Base-by-base conservation (phyloP, 768 basidiomycete genomes). In the Baorangia bicolor region DNA sequence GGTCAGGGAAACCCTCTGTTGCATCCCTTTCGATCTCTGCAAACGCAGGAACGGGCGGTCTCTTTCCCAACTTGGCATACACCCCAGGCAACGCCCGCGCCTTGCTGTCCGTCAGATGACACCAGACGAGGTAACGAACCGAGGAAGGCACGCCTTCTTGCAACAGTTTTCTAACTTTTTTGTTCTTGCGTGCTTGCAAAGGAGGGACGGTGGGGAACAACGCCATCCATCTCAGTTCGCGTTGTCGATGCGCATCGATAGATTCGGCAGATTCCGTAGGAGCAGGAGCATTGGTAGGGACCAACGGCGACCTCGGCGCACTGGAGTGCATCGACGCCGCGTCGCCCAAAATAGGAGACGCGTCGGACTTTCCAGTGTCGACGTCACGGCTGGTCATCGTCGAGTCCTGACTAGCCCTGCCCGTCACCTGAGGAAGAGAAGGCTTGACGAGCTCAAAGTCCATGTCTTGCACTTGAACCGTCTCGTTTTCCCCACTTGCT, bases 111-210 rank as follows among this genome's bases (percentile, higher is more conserved):
- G 86, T 87, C 12, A 94, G 70, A 66, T 87, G 85, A 18, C 84
- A 83, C 92, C 92, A 94, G 4, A 93, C 91, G 16, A 86, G 81
- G 60, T 91, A 93, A 11, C 92, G 79, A 25, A 94, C 90, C 12
- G 87, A 90, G 11, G 88, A 84, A 0, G 92, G 92, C 1, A 94
- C 88, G 35, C 85, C 84, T n/a, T 92, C 89, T 41, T 85, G 72
- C 28, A 93, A 62, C 8, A 94, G 71, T 63, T 86, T 87, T 59
- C 82, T 79, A 12, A 92, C 77, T 65, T 93, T 94, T 72, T 92
- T 92, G 68, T 74, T 87, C 76, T 89, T 93, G 47, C 84, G 78
- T 2, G 88, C 81, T 60, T 87, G 84, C 3, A 83, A 71, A 0
- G 90, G 74, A 1, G 83, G 76, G 0, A 80, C 77, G 0, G 81